These are phyloP conservation scores for Fusarium dimerum DNA, from an alignment of 2,329 filamentous ascomycete species.

Conservation along the genomic window DNA sequence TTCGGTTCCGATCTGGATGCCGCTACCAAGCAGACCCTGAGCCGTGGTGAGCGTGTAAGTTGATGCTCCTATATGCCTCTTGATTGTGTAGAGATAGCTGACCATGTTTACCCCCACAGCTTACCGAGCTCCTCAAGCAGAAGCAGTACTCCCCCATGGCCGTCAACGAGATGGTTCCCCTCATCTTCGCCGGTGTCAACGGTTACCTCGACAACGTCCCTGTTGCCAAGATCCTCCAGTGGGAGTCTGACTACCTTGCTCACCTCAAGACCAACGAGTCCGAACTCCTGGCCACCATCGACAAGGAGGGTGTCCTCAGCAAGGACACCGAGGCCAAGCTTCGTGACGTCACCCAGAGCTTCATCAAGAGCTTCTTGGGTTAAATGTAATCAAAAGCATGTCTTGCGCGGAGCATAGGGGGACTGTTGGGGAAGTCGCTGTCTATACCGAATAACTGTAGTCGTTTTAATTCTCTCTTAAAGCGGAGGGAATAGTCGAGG, in stretches of 20 bases:
- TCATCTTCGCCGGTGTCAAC: constrained; percentile 99
- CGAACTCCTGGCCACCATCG: constrained; percentile 81
- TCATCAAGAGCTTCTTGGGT: constrained; percentile 89
- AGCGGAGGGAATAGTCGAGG: constrained; percentile 44
- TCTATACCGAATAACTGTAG: constrained; percentile 49
- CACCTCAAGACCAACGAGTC: constrained; percentile 91
- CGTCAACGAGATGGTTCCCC: constrained; percentile 99
- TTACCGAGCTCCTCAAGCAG: constrained; percentile 98
- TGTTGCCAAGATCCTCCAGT: constrained; percentile 86
- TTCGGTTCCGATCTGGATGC: constrained; percentile 99
- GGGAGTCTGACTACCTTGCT: constrained; percentile 92
- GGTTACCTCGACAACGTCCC: constrained; percentile 88
- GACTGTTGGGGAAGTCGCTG: constrained; percentile 42
- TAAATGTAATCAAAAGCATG: constrained; percentile 44
- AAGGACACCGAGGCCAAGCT: constrained; percentile 88
- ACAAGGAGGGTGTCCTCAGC: constrained; percentile 94
- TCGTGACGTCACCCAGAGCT: constrained; percentile 72
- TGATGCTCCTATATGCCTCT: constrained; percentile 3
- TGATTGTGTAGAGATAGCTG: constrained; percentile 14
- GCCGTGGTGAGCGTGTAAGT: constrained; percentile 94
- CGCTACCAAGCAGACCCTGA: constrained; percentile 97
- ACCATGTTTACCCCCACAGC: constrained; percentile 42
- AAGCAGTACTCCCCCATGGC: constrained; percentile 99
- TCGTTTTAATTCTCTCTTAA: constrained; percentile 49
- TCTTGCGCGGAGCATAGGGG: constrained; percentile 30